phyloP scores from a whole-genome alignment of 78 protist species.

The Dictyostelium purpureum region DNA sequence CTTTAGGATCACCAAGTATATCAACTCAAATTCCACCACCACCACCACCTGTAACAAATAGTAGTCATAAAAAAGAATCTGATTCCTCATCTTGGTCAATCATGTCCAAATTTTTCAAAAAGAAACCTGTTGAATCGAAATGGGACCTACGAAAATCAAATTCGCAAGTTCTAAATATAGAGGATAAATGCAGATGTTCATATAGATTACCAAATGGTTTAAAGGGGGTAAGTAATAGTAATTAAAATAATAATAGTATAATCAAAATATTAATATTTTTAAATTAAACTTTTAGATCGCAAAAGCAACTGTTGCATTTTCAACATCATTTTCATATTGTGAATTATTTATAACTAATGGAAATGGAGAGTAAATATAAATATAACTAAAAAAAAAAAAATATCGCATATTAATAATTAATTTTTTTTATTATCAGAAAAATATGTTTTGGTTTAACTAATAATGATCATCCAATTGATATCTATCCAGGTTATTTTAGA shows the following conservation, averaged over 20 bases:
- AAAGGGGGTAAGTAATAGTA: constrained; percentile 53
- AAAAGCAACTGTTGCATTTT: constrained; percentile 40
- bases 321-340: constrained; percentile 54
- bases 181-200: constrained; percentile 52
- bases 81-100: constrained; percentile 29
- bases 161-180: constrained; percentile 35
- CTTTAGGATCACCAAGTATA: not conserved
- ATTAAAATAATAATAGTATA: not conserved
- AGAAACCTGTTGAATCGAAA: constrained; percentile 5
- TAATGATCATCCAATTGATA: constrained; percentile 42
- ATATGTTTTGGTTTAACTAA: constrained; percentile 64
- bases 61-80: constrained; percentile 8
- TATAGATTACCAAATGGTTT: constrained; percentile 26
- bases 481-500: constrained; percentile 39
- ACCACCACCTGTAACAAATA: constrained; percentile 19
- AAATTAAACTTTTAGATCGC: constrained; percentile 14
- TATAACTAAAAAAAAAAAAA: not conserved
- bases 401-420: not conserved
- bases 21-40: constrained; percentile 31
- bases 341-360: constrained; percentile 50
- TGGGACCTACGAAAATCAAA: constrained; percentile 66
- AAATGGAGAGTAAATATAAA: constrained; percentile 24
- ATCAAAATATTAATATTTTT: not conserved
- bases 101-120: constrained; percentile 46
- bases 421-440: constrained; percentile 8